A percentile compares a stretch with the other conserved stretches of the same genome.
These are phyloP conservation scores for Hypoxylon lenormandii DNA, from an alignment of 495 filamentous ascomycete species.

Conservation along the genomic window DNA sequence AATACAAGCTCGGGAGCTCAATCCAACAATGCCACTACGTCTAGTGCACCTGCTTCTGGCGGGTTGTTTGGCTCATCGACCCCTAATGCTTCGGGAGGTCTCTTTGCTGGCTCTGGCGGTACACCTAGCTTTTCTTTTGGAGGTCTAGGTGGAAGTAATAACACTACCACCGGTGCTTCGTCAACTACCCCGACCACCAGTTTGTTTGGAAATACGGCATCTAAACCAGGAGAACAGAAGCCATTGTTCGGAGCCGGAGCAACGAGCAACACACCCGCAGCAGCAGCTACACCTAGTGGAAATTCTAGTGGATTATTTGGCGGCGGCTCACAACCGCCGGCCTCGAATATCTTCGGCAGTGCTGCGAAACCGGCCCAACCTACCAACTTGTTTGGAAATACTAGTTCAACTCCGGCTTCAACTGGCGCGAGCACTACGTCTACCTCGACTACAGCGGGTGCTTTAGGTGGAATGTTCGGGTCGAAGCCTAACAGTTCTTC, in stretches of 20 bases:
- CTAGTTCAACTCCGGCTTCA: slow-evolving; percentile 43
- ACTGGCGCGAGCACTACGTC: slow-evolving; percentile 55
- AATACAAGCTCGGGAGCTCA: slow-evolving; percentile 52
- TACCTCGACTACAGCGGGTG: slow-evolving; percentile 52
- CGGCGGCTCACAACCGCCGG: slow-evolving; percentile 27
- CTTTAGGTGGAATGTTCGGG: slow-evolving; percentile 39
- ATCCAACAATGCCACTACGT: slow-evolving; percentile 54
- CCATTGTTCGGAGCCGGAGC: slow-evolving; percentile 51
- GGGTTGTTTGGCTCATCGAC: slow-evolving; percentile 55
- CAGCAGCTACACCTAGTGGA: slow-evolving; percentile 50
- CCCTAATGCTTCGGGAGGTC: slow-evolving; percentile 24
- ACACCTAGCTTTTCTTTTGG: slow-evolving; percentile 61
- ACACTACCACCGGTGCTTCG: slow-evolving; percentile 36
- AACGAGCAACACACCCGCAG: slow-evolving; percentile 43
- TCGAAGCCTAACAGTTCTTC: slow-evolving; percentile 26
- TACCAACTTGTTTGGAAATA: slow-evolving; percentile 43
- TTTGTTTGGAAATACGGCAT: slow-evolving; percentile 63
- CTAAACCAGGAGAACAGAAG: slow-evolving; percentile 50
- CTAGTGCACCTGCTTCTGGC: slow-evolving; percentile 56
- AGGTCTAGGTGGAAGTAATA: slow-evolving; percentile 34
- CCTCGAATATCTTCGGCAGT: slow-evolving; percentile 44
- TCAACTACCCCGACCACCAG: slow-evolving; percentile 43
- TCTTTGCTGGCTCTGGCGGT: slow-evolving; percentile 42
- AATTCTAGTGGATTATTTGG: slow-evolving; percentile 56
- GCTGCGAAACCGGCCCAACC: slow-evolving; percentile 47